Conservation (phyloP, 1,284 basidiomycete genomes). For the Ganoderma leucocontextum region DNA sequence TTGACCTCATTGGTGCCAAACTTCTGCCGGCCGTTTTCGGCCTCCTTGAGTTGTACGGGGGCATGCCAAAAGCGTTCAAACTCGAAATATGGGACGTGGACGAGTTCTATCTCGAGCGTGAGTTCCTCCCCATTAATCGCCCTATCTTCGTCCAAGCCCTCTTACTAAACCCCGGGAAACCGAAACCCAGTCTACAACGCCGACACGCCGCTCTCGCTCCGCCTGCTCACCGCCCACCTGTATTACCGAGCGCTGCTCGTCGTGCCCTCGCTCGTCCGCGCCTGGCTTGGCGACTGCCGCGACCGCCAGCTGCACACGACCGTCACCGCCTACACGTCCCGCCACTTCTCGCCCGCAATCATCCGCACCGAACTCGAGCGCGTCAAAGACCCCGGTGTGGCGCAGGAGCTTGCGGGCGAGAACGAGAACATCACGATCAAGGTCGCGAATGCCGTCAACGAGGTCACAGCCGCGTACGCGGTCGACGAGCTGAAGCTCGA, state of each 20-base stretch:
- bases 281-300: conserved; percentile 89
- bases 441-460: conserved; percentile 72
- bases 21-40: conserved; percentile 84
- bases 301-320: conserved; percentile 87
- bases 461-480: conserved; percentile 83
- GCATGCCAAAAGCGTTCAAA: conserved; percentile 72
- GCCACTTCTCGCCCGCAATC: conserved; percentile 92
- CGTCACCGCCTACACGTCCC: conserved; percentile 82
- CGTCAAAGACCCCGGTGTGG: conserved; percentile 71
- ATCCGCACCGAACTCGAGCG: conserved; percentile 85
- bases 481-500: conserved; percentile 97
- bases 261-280: conserved; percentile 84
- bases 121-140: conserved; percentile 39
- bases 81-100: conserved; percentile 87
- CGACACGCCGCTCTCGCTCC: conserved; percentile 63
- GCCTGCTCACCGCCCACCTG: conserved; percentile 86
- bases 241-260: conserved; percentile 87
- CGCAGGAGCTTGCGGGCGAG: conserved; percentile 81
- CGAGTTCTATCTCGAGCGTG: conserved; percentile 85
- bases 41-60: conserved; percentile 71
- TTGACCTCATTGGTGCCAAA: conserved; percentile 66
- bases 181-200: conserved; percentile 64
- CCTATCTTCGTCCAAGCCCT: background rate
- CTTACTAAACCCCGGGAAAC: background rate
- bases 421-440: conserved; percentile 87